phyloP scores from a whole-genome alignment of 768 basidiomycete species.

The Leucocoprinus sp. region DNA sequence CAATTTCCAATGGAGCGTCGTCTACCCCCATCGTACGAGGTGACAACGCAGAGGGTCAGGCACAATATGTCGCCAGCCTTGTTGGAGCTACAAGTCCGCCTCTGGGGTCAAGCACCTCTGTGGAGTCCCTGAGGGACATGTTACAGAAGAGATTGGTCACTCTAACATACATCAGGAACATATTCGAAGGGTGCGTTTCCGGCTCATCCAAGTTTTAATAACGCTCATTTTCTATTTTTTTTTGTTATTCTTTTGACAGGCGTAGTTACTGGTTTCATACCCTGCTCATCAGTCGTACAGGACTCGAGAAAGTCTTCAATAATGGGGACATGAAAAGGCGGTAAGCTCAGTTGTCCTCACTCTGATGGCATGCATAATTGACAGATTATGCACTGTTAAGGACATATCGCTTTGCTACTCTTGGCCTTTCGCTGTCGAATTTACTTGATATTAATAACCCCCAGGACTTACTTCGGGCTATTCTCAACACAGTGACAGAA shows the following conservation, averaged over 20 bases:
- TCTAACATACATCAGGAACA: slow-evolving; percentile 75
- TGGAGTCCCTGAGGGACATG: slow-evolving; percentile 72
- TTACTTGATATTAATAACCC: slow-evolving; percentile 77
- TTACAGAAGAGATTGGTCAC: slow-evolving; percentile 82
- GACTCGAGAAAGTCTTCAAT: slow-evolving; percentile 68
- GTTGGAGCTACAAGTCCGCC: slow-evolving; percentile 35
- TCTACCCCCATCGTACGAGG: slow-evolving; percentile 45
- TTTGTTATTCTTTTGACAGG: slow-evolving; percentile 29
- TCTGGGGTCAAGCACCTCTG: slow-evolving; percentile 55
- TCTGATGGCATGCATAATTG: slow-evolving; percentile 1
- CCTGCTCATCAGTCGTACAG: slow-evolving; percentile 64
- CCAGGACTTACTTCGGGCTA: slow-evolving; percentile 68
- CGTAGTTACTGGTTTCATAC: slow-evolving; percentile 87
- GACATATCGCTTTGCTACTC: slow-evolving; percentile 73
- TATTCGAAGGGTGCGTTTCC: slow-evolving; percentile 72
- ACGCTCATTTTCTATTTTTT: slow-evolving; percentile 2
- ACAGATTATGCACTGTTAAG: slow-evolving; percentile 27
- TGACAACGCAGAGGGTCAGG: slow-evolving; percentile 57
- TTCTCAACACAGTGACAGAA: slow-evolving; percentile 65
- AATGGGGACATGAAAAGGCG: slow-evolving; percentile 73
- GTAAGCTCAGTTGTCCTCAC: slow-evolving; percentile 26
- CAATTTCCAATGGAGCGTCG: slow-evolving; percentile 27
- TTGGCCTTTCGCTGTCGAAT: slow-evolving; percentile 81
- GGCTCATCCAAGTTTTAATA: slow-evolving; percentile 3
- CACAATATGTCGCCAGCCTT: slow-evolving; percentile 39